Conservation (phyloP, 768 basidiomycete genomes). For the Leccinum sublutescens region DNA sequence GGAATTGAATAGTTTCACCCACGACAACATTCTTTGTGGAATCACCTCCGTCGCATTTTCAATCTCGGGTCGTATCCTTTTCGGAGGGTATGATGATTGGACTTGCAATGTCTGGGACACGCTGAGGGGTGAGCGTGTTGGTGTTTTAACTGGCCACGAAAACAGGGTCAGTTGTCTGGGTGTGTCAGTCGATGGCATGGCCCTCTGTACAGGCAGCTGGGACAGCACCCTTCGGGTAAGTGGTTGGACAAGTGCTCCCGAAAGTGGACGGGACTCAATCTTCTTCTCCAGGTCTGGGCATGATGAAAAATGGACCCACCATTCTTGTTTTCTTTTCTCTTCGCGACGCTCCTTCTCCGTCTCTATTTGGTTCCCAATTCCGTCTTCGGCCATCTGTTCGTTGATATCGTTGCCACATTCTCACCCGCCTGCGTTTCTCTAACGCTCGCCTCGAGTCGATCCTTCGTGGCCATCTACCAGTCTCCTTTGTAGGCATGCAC, state of each 20-base stretch:
- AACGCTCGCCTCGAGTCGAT: slow-evolving; percentile 60
- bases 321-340: slow-evolving; percentile 22
- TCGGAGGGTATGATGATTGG: slow-evolving; percentile 99
- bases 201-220: slow-evolving; percentile 98
- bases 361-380: slow-evolving; percentile 22
- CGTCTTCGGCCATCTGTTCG: slow-evolving; percentile 35
- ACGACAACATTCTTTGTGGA: slow-evolving; percentile 98
- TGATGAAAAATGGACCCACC: slow-evolving; percentile 40
- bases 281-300: slow-evolving; percentile 72
- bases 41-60: slow-evolving; percentile 99
- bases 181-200: slow-evolving; percentile 95
- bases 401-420: slow-evolving; percentile 52
- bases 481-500: slow-evolving; percentile 32
- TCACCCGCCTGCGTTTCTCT: slow-evolving; percentile 50
- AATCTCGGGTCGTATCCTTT: slow-evolving; percentile 93
- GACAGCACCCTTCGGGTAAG: slow-evolving; percentile 93
- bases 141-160: slow-evolving; percentile 96
- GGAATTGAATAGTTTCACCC: slow-evolving; percentile 94
- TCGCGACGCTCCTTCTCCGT: slow-evolving; percentile 23
- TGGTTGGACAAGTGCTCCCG: slow-evolving; percentile 9
- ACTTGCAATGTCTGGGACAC: slow-evolving; percentile 99
- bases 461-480: slow-evolving; percentile 49
- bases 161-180: slow-evolving; percentile 97
- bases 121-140: slow-evolving; percentile 96
- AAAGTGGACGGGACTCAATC: slow-evolving; percentile 14